Percentiles rank a stretch among this genome's conserved stretches.
Conservation (phyloP, 139 green algal genomes). For the Auxenochlorella protothecoides region DNA sequence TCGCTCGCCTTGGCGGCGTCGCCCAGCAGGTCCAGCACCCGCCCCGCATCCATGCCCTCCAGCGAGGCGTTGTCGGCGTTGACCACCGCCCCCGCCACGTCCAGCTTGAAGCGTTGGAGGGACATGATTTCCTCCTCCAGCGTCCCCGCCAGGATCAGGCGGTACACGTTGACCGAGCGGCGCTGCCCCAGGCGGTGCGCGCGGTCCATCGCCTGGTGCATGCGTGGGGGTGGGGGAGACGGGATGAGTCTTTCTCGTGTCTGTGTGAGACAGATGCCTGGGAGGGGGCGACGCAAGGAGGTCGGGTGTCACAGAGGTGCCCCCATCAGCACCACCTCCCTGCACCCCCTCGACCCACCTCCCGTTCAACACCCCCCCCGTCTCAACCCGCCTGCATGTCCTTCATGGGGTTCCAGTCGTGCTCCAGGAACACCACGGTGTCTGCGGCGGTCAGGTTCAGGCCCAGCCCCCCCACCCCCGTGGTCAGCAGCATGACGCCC, state of each 20-base stretch:
- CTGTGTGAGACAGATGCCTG: too few relatives aligned
- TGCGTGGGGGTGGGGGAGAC: too few relatives aligned
- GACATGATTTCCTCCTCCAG: constrained; percentile 73
- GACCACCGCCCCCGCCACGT: constrained; percentile 65
- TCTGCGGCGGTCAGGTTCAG: constrained; percentile 95
- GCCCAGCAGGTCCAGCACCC: constrained; percentile 77
- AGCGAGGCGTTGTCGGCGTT: constrained; percentile 65
- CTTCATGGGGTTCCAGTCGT: constrained; percentile 98
- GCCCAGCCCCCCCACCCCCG: constrained; percentile 71
- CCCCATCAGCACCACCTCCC: neutral
- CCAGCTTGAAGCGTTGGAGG: constrained; percentile 95
- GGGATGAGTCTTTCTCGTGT: too few relatives aligned
- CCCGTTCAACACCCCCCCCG: neutral
- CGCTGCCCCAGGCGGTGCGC: constrained; percentile 92
- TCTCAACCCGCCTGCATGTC: constrained; percentile 74
- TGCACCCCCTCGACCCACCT: neutral
- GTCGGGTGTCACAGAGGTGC: neutral
- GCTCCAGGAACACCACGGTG: constrained; percentile 97
- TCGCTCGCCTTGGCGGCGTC: neutral
- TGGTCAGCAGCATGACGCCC: constrained; percentile 93
- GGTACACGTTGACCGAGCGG: constrained; percentile 91
- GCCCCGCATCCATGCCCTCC: constrained; percentile 64
- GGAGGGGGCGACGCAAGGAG: neutral
- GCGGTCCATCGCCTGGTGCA: constrained; percentile 84
- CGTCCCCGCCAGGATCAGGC: constrained; percentile 65